A percentile compares a stretch with the other conserved stretches of the same genome.
Conservation (phyloP, 1,284 basidiomycete genomes). For the Heliocybe sulcata region DNA sequence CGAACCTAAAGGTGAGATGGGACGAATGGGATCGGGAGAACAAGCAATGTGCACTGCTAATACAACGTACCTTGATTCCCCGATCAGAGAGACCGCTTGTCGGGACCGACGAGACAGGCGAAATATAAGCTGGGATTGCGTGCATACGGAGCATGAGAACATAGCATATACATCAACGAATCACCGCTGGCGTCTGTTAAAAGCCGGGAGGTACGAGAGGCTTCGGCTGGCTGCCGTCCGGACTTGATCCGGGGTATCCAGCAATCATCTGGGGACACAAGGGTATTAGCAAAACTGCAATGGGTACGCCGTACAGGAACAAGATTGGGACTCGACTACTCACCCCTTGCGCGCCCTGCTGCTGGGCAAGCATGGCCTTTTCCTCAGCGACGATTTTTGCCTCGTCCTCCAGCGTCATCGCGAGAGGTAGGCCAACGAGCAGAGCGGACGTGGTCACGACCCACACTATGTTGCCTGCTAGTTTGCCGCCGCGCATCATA, state of each 20-base stretch:
- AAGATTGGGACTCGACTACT: conserved; percentile 19
- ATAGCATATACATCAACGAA: background rate
- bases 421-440: conserved; percentile 89
- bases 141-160: background rate
- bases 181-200: conserved; percentile 23
- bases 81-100: background rate
- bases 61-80: background rate
- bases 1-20: background rate
- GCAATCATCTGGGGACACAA: conserved; percentile 54
- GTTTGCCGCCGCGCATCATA: conserved; percentile 58
- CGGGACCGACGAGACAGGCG: background rate
- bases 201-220: conserved; percentile 73
- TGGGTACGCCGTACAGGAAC: conserved; percentile 7
- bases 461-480: conserved; percentile 89
- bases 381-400: conserved; percentile 92
- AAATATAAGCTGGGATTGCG: background rate
- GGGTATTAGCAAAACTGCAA: conserved; percentile 11
- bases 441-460: conserved; percentile 91
- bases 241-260: conserved; percentile 36
- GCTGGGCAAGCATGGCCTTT: conserved; percentile 90
- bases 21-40: background rate
- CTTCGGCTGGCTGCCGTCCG: conserved; percentile 44
- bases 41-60: background rate
- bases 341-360: conserved; percentile 88
- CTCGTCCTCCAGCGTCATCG: conserved; percentile 93